Evolutionary conservation across 2,329 filamentous ascomycete species (phyloP), one percentile per base, ranked within the genome.

Genomic region (Microdochium bolleyi): DNA sequence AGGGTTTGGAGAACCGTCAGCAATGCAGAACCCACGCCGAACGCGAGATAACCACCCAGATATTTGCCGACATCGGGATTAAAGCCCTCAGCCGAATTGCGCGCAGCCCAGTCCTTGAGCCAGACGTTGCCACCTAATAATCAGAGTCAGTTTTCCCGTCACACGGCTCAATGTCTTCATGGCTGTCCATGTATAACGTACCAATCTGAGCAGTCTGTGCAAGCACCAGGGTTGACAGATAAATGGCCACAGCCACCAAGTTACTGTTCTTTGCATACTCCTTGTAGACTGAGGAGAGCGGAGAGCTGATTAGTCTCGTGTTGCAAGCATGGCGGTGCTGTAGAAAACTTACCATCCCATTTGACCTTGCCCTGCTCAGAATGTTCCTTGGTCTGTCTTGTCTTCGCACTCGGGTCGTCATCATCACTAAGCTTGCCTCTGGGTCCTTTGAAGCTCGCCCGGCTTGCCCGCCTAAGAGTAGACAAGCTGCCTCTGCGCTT

Each of bases 221-320:
- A 25, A 85, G 83, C 54, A 97, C 62, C 48, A 97, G 77, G 52
- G 89, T 83, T 46, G 87, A 48, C 16, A 95, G 63, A 68, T 97
- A 99, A 59, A 96, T 76, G 16, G 71, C 70, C 9, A 99, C 94
- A 13, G 94, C 95, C 53, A 82, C 74, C 16, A 96, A 70, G 67
- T 97, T 96, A 75, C 89, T 96, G 54, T 90, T 90, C 72, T 90
- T 96, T 53, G 94, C 95, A 64, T 99, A 99, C 70, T 96, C 92
- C 19, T 78, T 76, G 65, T 99, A 99, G 25, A 99, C 92, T 61
- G 64, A 13, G 13, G 27, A 7, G 27, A 51, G 48, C 60, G 49
- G 61, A 56, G 49, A 46, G 21, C 16, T 19, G 4, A 5, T 11
- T 46, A 16, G 14, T 22, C 2, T 22, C 9, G 7, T 22, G 19